phyloP scores from a whole-genome alignment of 2,329 filamentous ascomycete genomes.

The Monosporascus sp. region DNA sequence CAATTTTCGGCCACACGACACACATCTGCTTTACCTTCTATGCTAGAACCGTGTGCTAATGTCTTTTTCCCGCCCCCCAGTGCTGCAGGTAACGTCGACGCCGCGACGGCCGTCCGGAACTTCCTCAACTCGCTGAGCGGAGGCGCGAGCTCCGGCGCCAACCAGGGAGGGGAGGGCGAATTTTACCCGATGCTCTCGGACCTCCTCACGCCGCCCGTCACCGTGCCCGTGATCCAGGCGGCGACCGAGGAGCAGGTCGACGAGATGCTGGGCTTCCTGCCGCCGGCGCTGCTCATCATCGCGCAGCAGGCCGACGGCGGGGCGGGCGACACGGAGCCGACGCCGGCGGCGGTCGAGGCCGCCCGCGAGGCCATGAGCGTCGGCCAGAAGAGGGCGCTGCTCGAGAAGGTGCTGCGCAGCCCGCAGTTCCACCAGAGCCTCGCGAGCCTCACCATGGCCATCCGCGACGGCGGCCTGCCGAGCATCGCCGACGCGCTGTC shows the following conservation, averaged over 20 bases:
- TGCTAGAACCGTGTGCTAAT: background rate
- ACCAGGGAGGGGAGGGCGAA: constrained; percentile 46
- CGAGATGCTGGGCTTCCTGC: constrained; percentile 70
- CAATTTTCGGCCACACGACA: constrained; percentile 6
- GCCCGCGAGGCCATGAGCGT: constrained; percentile 69
- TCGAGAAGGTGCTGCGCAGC: constrained; percentile 78
- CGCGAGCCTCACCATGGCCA: constrained; percentile 76
- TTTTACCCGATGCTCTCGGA: constrained; percentile 81
- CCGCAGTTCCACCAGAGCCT: constrained; percentile 89
- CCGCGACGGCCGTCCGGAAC: constrained; percentile 76
- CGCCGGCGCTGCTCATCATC: constrained; percentile 71
- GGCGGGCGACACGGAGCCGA: constrained; percentile 58
- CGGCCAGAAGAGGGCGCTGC: constrained; percentile 71
- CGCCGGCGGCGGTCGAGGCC: constrained; percentile 61
- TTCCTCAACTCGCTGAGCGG: constrained; percentile 79
- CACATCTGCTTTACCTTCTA: background rate
- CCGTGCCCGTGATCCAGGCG: constrained; percentile 67
- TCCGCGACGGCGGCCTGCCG: constrained; percentile 85
- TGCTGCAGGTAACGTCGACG: constrained; percentile 59
- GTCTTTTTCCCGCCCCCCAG: constrained; percentile 33
- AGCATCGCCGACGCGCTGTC: constrained; percentile 83
- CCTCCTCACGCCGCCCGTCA: constrained; percentile 72
- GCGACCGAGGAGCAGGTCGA: constrained; percentile 65
- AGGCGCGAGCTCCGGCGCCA: constrained; percentile 34
- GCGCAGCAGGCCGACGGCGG: constrained; percentile 62